Conservation (phyloP, 2,329 filamentous ascomycete species). For the Clonostachys rosea region DNA sequence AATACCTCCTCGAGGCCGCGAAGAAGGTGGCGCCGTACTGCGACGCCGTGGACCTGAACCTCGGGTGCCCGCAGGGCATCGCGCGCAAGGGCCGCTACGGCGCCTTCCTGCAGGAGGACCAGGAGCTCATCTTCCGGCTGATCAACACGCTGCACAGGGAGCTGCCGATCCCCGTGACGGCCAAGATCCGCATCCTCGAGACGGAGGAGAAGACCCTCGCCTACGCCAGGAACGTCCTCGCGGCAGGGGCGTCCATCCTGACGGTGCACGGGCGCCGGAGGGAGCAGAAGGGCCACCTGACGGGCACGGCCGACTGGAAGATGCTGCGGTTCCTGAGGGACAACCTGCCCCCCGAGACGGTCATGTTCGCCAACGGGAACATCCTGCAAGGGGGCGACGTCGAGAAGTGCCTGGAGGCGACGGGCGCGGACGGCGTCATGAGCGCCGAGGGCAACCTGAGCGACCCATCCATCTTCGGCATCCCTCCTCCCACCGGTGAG, state of each 20-base stretch:
- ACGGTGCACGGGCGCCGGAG: slow-evolving; percentile 85
- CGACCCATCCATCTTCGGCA: slow-evolving; percentile 82
- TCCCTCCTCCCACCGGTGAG: slow-evolving; percentile 55
- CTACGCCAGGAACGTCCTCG: slow-evolving; percentile 84
- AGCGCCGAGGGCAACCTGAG: slow-evolving; percentile 92
- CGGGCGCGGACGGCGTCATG: slow-evolving; percentile 91
- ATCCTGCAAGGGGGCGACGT: slow-evolving; percentile 79
- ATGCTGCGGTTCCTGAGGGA: slow-evolving; percentile 79
- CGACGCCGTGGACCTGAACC: slow-evolving; percentile 91
- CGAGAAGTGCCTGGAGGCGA: slow-evolving; percentile 70
- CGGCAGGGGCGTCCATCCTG: slow-evolving; percentile 85
- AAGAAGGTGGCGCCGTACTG: slow-evolving; percentile 78
- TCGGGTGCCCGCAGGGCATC: slow-evolving; percentile 95
- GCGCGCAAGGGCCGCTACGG: slow-evolving; percentile 88
- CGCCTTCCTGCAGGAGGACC: slow-evolving; percentile 91
- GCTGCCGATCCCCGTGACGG: slow-evolving; percentile 80
- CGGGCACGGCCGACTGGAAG: slow-evolving; percentile 89
- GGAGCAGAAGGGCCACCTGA: slow-evolving; percentile 95
- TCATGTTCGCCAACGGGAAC: slow-evolving; percentile 96
- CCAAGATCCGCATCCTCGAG: slow-evolving; percentile 89
- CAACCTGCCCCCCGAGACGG: slow-evolving; percentile 77
- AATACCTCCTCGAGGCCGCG: slow-evolving; percentile 76
- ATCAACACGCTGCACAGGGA: slow-evolving; percentile 78
- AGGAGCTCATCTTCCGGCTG: slow-evolving; percentile 74
- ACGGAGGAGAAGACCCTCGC: slow-evolving; percentile 80